phyloP scores from a whole-genome alignment of 495 filamentous ascomycete genomes.

The Aspergillus cavernicola region DNA sequence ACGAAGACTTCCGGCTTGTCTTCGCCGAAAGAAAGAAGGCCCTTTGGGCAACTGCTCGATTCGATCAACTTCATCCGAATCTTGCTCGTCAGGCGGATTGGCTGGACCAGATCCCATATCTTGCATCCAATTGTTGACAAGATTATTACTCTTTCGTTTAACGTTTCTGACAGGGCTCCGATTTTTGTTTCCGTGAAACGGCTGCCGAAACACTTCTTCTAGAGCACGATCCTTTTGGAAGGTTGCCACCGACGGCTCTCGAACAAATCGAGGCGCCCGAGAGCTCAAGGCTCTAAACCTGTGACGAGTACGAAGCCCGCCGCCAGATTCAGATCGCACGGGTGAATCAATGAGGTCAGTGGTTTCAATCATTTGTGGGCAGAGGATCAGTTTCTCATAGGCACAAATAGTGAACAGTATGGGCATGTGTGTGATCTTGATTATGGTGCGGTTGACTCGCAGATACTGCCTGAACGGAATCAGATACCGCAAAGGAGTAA shows the following conservation, averaged over 20 bases:
- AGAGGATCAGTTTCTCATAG: conserved; percentile 78
- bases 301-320: conserved; percentile 30
- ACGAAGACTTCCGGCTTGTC: conserved; percentile 31
- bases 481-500: conserved; percentile 73
- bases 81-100: conserved; percentile 60
- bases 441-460: conserved; percentile 74
- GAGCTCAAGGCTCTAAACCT: conserved; percentile 69
- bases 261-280: conserved; percentile 53
- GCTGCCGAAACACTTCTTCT: conserved; percentile 83
- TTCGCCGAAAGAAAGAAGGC: conserved; percentile 30
- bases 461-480: conserved; percentile 79
- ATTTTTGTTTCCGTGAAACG: conserved; percentile 44
- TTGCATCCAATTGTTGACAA: conserved; percentile 86
- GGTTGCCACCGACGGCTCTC: conserved; percentile 78
- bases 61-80: conserved; percentile 53
- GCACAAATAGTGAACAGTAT: conserved; percentile 78
- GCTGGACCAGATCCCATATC: conserved; percentile 60
- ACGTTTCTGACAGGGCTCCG: conserved; percentile 47
- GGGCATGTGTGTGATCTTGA: conserved; percentile 86
- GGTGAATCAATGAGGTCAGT: conserved; percentile 63
- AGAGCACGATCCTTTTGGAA: conserved; percentile 85
- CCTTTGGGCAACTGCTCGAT: conserved; percentile 46
- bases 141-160: conserved; percentile 63
- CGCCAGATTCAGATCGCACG: conserved; percentile 29
- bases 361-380: conserved; percentile 65